Evolutionary conservation across 768 basidiomycete genomes (phyloP), one percentile per base, ranked within the genome.

Genomic region (Neoboletus magnificus): DNA sequence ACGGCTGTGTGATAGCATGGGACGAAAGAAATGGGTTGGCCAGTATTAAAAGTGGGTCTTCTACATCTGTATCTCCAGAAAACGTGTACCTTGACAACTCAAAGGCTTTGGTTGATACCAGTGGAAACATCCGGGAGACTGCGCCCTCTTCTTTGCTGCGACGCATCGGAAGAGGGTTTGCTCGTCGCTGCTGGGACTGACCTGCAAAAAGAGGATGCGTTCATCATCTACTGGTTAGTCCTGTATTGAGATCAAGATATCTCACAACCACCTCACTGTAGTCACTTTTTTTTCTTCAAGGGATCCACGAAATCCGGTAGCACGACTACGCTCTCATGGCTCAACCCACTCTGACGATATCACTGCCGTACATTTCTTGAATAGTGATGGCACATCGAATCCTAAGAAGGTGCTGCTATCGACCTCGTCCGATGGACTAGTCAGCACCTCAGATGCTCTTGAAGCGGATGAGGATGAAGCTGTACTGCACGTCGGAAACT

Each of bases 271-370:
- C 4, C 23, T 54, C 13, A 50, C n/a, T n/a, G 45, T 54, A 16
- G 30, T 43, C n/a, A 9, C 23, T 54, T 27, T 27, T 49, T 29
- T 44, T 25, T 25, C 9, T 23, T 48, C 44, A 64, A 93, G 92
- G 91, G 94, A 98, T 69, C 87, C 87, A 20, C 83, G 94, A n/a
- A 82, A 84, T 51, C 84, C 92, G 11, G 77, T 76, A 2, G 77
- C 80, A 1, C 88, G 87, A 5, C 66, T 92, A 2, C 83, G 90
- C 32, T 77, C 75, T n/a, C 93, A 97, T 70, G 75, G 82, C 4
- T 91, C 89, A 3, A 93, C 92, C 0, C 94, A 98, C 66, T 95
- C 93, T 3, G 94, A 98, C 70, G 94, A 98, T 65, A 83, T 98
- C 54, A 96, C 94, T 0, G 77, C 82, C 5, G 70, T 96, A 0